phyloP scores from a whole-genome alignment of 331 rosid species.

The Rosa hybrid region DNA sequence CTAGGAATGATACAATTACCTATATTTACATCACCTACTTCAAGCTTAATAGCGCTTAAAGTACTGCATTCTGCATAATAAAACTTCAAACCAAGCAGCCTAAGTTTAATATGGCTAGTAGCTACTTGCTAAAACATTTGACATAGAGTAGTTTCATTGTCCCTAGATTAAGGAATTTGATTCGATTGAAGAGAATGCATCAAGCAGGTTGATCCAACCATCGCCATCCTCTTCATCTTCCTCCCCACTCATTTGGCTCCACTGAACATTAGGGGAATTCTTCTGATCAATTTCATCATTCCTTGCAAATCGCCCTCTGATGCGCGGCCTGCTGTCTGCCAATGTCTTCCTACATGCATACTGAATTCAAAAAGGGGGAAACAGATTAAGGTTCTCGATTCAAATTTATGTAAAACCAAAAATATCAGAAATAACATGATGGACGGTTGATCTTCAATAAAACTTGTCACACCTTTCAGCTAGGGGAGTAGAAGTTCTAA shows the following conservation, averaged over 20 bases:
- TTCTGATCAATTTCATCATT: slow-evolving; percentile 56
- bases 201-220: slow-evolving; percentile 66
- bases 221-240: slow-evolving; percentile 65
- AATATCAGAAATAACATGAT: neutral
- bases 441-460: neutral
- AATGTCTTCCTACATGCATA: slow-evolving; percentile 93
- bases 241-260: slow-evolving; percentile 59
- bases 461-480: neutral
- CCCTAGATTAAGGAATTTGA: slow-evolving; percentile 36
- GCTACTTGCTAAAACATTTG: slow-evolving; percentile 14
- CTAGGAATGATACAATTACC: neutral
- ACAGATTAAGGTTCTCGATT: neutral
- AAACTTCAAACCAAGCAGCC: slow-evolving; percentile 20
- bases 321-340: slow-evolving; percentile 92
- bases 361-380: slow-evolving; percentile 30
- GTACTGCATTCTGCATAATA: slow-evolving; percentile 7
- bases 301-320: slow-evolving; percentile 87
- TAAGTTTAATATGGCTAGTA: neutral
- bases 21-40: slow-evolving; percentile 21
- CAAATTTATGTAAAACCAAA: neutral
- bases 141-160: neutral
- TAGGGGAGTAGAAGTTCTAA: neutral
- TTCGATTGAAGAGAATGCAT: slow-evolving; percentile 57
- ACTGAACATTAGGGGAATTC: slow-evolving; percentile 40
- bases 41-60: slow-evolving; percentile 29